Percentiles rank a stretch among this genome's conserved stretches.
These are phyloP conservation scores for Tieghemostelium lacteum DNA, from an alignment of 78 protist genomes.

Conservation along the genomic window DNA sequence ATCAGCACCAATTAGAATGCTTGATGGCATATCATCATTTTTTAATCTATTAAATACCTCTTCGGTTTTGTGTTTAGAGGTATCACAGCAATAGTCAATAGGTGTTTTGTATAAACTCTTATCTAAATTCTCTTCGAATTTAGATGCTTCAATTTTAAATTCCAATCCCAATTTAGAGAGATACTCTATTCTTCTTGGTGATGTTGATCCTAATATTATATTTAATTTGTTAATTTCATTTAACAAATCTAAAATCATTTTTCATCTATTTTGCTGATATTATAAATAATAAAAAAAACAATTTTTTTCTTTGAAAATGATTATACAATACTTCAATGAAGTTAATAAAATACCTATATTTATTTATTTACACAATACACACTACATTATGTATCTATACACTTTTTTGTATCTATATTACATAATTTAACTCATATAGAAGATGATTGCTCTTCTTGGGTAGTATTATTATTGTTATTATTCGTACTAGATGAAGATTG, in stretches of 20 bases:
- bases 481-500: not conserved
- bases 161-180: conserved; percentile 27
- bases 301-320: no score
- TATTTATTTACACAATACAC: no score
- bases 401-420: no score
- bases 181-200: conserved; percentile 68
- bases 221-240: conserved; percentile 19
- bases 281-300: no score
- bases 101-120: conserved; percentile 11
- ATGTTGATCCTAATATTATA: conserved; percentile 47
- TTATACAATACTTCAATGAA: no score
- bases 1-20: conserved; percentile 69
- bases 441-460: no score
- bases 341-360: no score
- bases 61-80: conserved; percentile 20
- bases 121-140: conserved; percentile 68
- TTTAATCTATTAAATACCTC: conserved; percentile 14
- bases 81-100: conserved; percentile 30
- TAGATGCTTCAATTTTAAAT: conserved; percentile 36
- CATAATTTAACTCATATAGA: no score
- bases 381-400: no score
- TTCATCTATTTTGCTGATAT: no score
- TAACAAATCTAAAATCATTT: conserved; percentile 66
- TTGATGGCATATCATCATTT: conserved; percentile 2
- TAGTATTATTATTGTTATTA: no score